Evolutionary conservation across 805 yeast genomes (phyloP).

Genomic region (Myxozyma lipomycoides): DNA sequence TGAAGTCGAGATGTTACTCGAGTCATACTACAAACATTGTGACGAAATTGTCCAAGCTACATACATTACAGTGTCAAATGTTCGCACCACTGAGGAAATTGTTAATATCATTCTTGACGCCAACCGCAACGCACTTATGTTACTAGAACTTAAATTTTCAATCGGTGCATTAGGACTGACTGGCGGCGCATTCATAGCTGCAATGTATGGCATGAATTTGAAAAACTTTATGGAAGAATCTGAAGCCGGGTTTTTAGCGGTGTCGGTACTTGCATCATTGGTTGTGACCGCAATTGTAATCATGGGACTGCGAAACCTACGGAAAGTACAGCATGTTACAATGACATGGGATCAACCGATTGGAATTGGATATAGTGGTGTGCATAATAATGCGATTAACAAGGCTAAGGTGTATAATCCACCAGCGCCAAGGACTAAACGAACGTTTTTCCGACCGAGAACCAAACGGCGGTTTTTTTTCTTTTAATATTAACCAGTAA

Average conservation of each 20-base stretch:
- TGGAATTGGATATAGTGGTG: neutral
- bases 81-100: constrained; percentile 89
- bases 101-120: constrained; percentile 90
- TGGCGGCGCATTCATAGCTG: constrained; percentile 72
- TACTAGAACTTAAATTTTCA: constrained; percentile 72
- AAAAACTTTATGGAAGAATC: constrained; percentile 87
- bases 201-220: constrained; percentile 93
- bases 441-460: neutral
- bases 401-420: neutral
- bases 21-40: constrained; percentile 82
- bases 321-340: constrained; percentile 67
- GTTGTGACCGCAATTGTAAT: constrained; percentile 47
- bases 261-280: constrained; percentile 45
- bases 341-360: constrained; percentile 45
- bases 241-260: constrained; percentile 60
- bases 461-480: too few relatives aligned
- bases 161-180: constrained; percentile 81
- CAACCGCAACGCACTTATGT: constrained; percentile 87
- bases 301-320: constrained; percentile 54
- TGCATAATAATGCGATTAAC: neutral
- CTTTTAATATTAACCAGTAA: too few relatives aligned
- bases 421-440: neutral
- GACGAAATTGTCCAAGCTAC: constrained; percentile 93
- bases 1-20: constrained; percentile 85
- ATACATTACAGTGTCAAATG: constrained; percentile 72